Conservation (phyloP, 2,329 filamentous ascomycete species). For the Pseudogymnoascus sp. region DNA sequence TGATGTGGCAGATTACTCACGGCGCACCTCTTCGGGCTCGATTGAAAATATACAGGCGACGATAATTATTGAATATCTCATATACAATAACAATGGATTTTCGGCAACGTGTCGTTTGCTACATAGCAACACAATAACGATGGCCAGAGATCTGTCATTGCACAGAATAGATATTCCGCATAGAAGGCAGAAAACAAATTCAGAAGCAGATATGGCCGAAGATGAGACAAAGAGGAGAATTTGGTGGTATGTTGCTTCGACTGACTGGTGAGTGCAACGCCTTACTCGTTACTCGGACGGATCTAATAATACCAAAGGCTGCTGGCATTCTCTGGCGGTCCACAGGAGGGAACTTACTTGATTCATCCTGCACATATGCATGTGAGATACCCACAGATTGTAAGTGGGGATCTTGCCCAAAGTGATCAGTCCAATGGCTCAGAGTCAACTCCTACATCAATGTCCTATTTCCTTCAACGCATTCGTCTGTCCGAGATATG, state of each 20-base stretch:
- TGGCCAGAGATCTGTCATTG: constrained; percentile 19
- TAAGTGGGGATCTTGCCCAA: constrained; percentile 30
- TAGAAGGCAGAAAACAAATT: constrained; percentile 18
- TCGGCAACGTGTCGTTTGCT: constrained; percentile 29
- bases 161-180: constrained; percentile 19
- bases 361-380: constrained; percentile 34
- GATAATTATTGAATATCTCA: constrained; percentile 30
- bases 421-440: constrained; percentile 20
- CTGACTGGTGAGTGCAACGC: constrained; percentile 29
- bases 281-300: constrained; percentile 10
- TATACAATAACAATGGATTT: constrained; percentile 31
- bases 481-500: constrained; percentile 31
- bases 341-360: constrained; percentile 32
- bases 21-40: constrained; percentile 22
- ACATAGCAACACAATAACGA: constrained; percentile 27
- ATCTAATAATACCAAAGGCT: constrained; percentile 24
- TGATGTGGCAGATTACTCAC: constrained; percentile 30
- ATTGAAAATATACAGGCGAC: constrained; percentile 33
- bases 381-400: constrained; percentile 31
- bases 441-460: constrained; percentile 27
- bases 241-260: constrained; percentile 35
- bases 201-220: constrained; percentile 22
- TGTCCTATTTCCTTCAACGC: constrained; percentile 34
- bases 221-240: constrained; percentile 33
- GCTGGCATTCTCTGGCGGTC: constrained; percentile 30